A percentile compares a stretch with the other conserved stretches of the same genome.
Evolutionary conservation across 495 filamentous ascomycete species (phyloP).

Genomic region (Penicillium crystallinum): DNA sequence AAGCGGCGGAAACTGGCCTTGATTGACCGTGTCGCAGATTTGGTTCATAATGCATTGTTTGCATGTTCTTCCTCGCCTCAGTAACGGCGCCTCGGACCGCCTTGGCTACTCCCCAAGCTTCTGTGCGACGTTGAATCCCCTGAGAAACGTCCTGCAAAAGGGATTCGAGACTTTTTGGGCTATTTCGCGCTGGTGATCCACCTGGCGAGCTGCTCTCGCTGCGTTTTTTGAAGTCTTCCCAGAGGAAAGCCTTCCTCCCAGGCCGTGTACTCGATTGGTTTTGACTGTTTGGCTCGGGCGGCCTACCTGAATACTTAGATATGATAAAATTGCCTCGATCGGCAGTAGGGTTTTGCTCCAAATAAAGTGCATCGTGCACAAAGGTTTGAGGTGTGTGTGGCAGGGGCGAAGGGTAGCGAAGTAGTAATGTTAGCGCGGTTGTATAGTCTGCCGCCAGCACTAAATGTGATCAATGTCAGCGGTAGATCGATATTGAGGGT

Average conservation of each 20-base stretch:
- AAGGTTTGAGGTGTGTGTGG: conserved; percentile 68
- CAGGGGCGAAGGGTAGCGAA: conserved; percentile 67
- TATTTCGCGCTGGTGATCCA: conserved; percentile 48
- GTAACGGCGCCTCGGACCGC: conserved; percentile 84
- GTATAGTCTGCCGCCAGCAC: conserved; percentile 85
- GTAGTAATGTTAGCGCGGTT: conserved; percentile 68
- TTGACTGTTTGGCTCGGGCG: conserved; percentile 42
- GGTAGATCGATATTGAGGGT: background rate
- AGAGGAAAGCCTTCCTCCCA: conserved; percentile 28
- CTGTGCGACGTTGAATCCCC: conserved; percentile 73
- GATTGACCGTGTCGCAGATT: conserved; percentile 12
- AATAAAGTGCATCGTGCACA: conserved; percentile 81
- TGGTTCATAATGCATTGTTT: conserved; percentile 52
- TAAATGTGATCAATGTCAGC: conserved; percentile 35
- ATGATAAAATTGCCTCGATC: conserved; percentile 72
- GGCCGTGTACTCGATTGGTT: conserved; percentile 27
- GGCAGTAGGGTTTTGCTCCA: conserved; percentile 68
- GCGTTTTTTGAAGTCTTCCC: conserved; percentile 27
- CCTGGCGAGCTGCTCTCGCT: conserved; percentile 32
- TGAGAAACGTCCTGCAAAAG: conserved; percentile 83
- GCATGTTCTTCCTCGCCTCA: conserved; percentile 71
- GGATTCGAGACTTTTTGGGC: conserved; percentile 61
- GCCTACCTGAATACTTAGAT: conserved; percentile 71
- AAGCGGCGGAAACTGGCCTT: background rate
- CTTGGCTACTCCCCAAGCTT: conserved; percentile 83